Evolutionary conservation across 225 moss, liverwort and hornwort species (phyloP), one percentile per base, ranked within the genome.

Genomic region (Ulota crispa): DNA sequence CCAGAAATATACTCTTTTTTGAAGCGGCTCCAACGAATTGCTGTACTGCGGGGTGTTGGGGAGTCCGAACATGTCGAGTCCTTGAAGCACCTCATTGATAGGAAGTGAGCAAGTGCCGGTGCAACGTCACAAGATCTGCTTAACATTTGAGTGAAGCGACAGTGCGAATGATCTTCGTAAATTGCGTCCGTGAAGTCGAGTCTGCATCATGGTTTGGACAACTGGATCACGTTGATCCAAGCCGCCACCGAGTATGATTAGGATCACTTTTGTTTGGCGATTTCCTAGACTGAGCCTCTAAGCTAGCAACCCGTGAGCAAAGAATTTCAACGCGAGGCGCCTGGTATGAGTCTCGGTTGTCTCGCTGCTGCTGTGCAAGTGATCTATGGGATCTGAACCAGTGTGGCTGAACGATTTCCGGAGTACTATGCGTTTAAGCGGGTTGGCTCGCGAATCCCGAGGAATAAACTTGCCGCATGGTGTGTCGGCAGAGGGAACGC

Each of bases 81-180:
- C 42, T 76, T 60, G 60, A 34, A 60, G 69, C 50, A 18, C 14
- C 21, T 81, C 43, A 57, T 8, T 80, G 64, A 26, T 80, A 28
- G 73, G 47, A 64, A 64, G 80, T 64, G 64, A 64, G 37, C 6
- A 4, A 72, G 72, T 72, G 66, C 27, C 73, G 64, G 45, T 30
- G 57, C 56, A 43, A 75, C 24, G 5, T 52, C 34, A 5, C n/a
- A 56, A 34, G 11, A 32, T 52, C 41, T 63, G 24, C 36, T 62
- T 10, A 7, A 47, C 34, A 62, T 7, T 50, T 34, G 16, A 50
- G 50, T 18, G 16, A 50, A 50, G 1, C 18, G 50, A 1, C n/a
- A 59, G 13, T 59, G 59, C 59, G 26, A 59, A 12, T 26, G 12
- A 5, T 10, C 3, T 31, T 30, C 4, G 42, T 27, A 42, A 56